A percentile compares a stretch with the other conserved stretches of the same genome.
These are phyloP conservation scores for Closterium sp. DNA, from an alignment of 139 green algal genomes.

Conservation along the genomic window DNA sequence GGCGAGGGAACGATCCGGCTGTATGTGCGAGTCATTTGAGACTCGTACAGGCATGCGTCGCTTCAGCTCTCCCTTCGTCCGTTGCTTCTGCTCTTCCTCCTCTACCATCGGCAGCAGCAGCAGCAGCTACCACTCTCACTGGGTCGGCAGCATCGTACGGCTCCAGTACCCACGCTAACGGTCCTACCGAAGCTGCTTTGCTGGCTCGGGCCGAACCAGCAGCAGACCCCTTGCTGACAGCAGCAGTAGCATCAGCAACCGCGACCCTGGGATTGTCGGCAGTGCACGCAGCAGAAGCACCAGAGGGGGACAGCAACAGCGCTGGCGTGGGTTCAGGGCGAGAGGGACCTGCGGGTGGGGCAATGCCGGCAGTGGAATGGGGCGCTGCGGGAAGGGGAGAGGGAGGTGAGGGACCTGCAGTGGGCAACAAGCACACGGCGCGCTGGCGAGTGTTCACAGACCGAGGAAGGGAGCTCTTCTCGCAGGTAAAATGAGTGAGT, in stretches of 20 bases:
- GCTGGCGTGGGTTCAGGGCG: not conserved
- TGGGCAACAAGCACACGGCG: conserved; percentile 41
- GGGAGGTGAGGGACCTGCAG: not conserved
- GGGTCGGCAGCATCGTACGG: not conserved
- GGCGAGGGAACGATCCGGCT: not conserved
- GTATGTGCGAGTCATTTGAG: too few relatives aligned
- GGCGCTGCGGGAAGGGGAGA: not conserved
- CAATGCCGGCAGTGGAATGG: not conserved
- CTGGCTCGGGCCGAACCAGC: too few relatives aligned
- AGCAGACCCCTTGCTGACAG: not conserved
- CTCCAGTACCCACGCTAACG: not conserved
- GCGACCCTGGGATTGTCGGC: not conserved
- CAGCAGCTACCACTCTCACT: too few relatives aligned
- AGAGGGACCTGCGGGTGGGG: not conserved
- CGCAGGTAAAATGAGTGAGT: conserved; percentile 46
- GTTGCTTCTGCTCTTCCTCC: not conserved
- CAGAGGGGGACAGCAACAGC: not conserved
- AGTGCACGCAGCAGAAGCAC: not conserved
- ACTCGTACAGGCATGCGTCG: not conserved
- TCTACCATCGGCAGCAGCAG: too few relatives aligned
- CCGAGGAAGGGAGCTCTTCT: conserved; percentile 45
- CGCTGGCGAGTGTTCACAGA: conserved; percentile 60
- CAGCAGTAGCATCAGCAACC: not conserved
- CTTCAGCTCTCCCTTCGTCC: not conserved
- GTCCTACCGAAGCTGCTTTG: not conserved